Base-by-base conservation (phyloP, 2,329 filamentous ascomycete genomes). In the Calonectria montana region DNA sequence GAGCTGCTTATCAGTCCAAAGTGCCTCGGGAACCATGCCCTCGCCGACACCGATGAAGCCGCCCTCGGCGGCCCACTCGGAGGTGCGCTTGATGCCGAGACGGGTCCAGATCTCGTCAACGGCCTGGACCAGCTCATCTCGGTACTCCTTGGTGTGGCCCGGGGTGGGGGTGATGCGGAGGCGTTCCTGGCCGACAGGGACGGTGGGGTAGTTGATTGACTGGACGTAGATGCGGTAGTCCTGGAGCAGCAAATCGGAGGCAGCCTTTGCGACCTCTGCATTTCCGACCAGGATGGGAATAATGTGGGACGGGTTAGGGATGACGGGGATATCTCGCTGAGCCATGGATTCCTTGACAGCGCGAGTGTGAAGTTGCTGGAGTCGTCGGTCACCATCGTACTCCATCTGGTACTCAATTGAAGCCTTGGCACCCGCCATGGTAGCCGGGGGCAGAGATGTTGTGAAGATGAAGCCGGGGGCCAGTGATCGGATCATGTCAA, bases 391-490 rank as follows among this genome's bases (percentile, higher is more conserved):
- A 69, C 94, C 94, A 78, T 93, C 90, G 83, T 97, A 93, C 63
- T 88, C 88, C 86, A 94, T 93, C 84, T 98, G 97, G 83, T 98
- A 98, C 81, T 98, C 94, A 79, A 99, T 98, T 41, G 97, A 95
- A 1, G 94, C 89, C 82, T 92, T 91, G 25, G 97, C 97, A 67
- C 97, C 97, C 23, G 97, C 96, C 97, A 99, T 99, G 74, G 95
- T 97, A 16, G 97, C 95, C 0, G 97, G 97, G 4, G 97, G 97
- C 15, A 99, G 91, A 12, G 96, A 97, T 6, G 97, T 99, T 57
- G 97, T 99, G 87, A 99, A 99, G 84, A 99, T 99, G 87, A 99
- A 99, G 31, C 97, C 97, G 4, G 97, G 96, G 1, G 97, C 97
- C 47, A 98, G 91, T 10, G 97, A 98, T 65, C 97, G 94, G 79